These are phyloP conservation scores for Vinca major DNA, from an alignment of 305 asterid genomes.

Conservation along the genomic window DNA sequence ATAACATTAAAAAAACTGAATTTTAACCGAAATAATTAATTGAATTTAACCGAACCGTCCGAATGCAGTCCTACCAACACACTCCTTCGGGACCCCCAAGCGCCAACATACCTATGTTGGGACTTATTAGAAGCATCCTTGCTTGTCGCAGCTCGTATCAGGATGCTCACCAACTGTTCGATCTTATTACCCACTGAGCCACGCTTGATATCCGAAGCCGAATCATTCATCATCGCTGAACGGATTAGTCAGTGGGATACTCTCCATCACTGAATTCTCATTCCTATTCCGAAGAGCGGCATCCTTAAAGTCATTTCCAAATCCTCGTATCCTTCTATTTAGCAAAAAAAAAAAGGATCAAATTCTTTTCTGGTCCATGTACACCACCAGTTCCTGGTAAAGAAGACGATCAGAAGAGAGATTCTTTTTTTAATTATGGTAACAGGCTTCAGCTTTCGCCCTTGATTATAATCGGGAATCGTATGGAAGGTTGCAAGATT, in stretches of 20 bases:
- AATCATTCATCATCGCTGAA: not conserved
- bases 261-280: not conserved
- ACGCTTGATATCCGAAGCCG: not conserved
- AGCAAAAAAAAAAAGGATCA: no score
- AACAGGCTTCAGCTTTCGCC: slow-evolving; percentile 47
- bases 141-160: no score
- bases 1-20: no score
- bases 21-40: no score
- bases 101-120: no score
- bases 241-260: no score
- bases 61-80: no score
- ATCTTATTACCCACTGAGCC: slow-evolving; percentile 3
- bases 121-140: no score
- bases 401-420: slow-evolving; percentile 14
- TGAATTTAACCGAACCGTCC: no score
- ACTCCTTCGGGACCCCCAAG: no score
- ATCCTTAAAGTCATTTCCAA: not conserved
- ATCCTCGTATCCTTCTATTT: not conserved
- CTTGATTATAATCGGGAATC: slow-evolving; percentile 25
- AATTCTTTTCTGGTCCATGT: not conserved
- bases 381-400: not conserved
- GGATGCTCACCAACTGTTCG: slow-evolving; percentile 9
- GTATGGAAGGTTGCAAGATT: slow-evolving; percentile 33
- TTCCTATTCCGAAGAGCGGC: slow-evolving; percentile 3
- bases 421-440: slow-evolving; percentile 17